Evolutionary conservation across 129 eudicot genomes (phyloP), one percentile per base, ranked within the genome.

Genomic region (Erigeron canadensis): DNA sequence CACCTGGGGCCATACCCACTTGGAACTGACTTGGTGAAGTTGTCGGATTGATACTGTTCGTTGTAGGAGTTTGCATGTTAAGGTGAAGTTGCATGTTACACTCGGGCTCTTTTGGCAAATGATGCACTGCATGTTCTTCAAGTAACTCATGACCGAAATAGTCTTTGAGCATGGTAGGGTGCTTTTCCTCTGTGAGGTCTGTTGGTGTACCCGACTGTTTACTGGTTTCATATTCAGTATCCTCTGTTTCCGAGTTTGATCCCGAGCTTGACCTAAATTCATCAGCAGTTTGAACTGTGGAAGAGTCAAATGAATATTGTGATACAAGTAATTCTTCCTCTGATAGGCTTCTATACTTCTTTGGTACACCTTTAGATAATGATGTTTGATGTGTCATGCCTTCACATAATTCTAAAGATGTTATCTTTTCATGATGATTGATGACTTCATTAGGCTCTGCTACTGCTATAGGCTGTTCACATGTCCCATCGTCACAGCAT

Each of bases 211-310:
- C 75, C 16, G 62, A 34, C 53, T 70, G 51, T 68, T 37, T 74
- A 28, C 50, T 58, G 70, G 76, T 65, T 57, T 74, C 81, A 66
- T 44, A 43, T 50, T 69, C 67, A 60, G 63, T 74, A 77, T 82
- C 85, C 65, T 86, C 91, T 69, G 82, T 83, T 70, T 79, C 86
- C 28, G 88, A 84, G 80, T 84, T 77, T 50, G 91, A 81, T 41
- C 82, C 89, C n/a, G 86, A 80, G 76, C 81, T 80, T 74, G 86
- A 89, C 70, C 83, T 77, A 69, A 62, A 61, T 69, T 84, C 84
- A 67, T 86, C 81, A 64, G 62, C 55, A 4, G 71, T 80, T 71
- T 81, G 88, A 79, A 67, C 43, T 40, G 67, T 47, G 66, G 74
- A 23, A 56, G 87, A 76, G 19, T 75, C 86, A 19, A 76, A 65